Evolutionary conservation across 2,329 filamentous ascomycete species (phyloP).

Genomic region (Blastomyces gilchristii): DNA sequence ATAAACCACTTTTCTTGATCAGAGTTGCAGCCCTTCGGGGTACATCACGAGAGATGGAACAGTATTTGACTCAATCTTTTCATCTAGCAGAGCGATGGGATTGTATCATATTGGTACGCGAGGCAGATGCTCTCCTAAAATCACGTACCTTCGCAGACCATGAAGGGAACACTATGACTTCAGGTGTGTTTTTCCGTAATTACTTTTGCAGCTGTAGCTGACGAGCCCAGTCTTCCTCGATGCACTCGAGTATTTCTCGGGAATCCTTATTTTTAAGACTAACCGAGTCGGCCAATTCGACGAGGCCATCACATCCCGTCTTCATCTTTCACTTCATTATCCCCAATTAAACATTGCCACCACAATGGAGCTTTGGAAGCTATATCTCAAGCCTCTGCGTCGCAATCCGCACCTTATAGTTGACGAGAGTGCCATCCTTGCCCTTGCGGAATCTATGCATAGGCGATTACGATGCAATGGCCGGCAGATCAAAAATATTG

Average conservation of each 20-base stretch:
- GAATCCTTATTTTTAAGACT: neutral
- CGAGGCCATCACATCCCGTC: neutral
- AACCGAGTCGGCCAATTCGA: neutral
- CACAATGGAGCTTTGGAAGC: neutral
- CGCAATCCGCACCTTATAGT: neutral
- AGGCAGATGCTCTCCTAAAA: neutral
- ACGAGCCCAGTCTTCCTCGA: neutral
- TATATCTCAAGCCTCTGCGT: neutral
- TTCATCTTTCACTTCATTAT: neutral
- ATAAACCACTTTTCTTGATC: neutral
- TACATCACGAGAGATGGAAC: neutral
- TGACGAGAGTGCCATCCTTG: neutral
- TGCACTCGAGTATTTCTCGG: neutral
- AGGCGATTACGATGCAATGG: neutral
- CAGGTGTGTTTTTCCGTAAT: neutral
- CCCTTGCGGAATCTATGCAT: neutral
- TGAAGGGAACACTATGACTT: neutral
- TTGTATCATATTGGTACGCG: neutral
- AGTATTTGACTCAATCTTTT: neutral
- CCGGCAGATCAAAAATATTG: neutral
- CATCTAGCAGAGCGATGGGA: neutral
- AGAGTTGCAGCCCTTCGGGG: neutral
- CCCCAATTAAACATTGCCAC: neutral
- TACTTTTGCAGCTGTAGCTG: neutral
- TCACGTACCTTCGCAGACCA: neutral